A percentile compares a stretch with the other conserved stretches of the same genome.
These are phyloP conservation scores for Talaromyces trachyspermus DNA, from an alignment of 495 filamentous ascomycete species.

Conservation along the genomic window DNA sequence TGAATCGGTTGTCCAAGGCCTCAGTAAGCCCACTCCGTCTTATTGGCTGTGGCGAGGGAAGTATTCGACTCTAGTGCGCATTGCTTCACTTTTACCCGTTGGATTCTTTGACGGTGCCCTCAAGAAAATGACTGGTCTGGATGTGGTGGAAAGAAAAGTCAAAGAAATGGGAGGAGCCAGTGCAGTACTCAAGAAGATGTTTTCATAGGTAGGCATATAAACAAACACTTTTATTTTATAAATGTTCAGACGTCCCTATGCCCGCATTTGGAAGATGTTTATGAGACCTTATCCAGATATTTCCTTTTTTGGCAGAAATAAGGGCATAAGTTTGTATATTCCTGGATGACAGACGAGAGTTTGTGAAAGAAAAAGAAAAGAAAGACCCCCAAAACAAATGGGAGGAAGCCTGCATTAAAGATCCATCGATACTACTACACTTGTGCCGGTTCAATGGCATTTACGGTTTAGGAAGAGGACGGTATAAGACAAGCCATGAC, in stretches of 20 bases:
- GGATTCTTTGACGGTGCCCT: slow-evolving; percentile 22
- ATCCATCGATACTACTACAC: neutral
- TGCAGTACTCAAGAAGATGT: neutral
- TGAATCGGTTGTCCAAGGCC: slow-evolving; percentile 17
- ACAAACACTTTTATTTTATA: neutral
- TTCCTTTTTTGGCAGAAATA: neutral
- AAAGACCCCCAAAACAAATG: slow-evolving; percentile 9
- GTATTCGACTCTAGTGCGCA: slow-evolving; percentile 13
- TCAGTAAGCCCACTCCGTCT: slow-evolving; percentile 20
- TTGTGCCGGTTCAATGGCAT: neutral
- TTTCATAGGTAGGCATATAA: neutral
- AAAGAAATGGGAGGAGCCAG: neutral
- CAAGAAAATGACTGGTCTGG: slow-evolving; percentile 24
- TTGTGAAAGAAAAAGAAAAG: no score
- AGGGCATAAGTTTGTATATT: no score
- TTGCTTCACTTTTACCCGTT: slow-evolving; percentile 19
- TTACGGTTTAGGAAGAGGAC: neutral
- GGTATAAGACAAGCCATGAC: no score
- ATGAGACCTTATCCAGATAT: neutral
- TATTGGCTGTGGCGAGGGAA: slow-evolving; percentile 26
- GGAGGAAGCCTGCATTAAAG: no score
- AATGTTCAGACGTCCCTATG: neutral
- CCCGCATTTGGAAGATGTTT: neutral
- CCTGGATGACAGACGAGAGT: no score
- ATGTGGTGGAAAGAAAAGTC: slow-evolving; percentile 15